Evolutionary conservation across 352 stramenopile genomes (phyloP).

Genomic region (Pythium rishiriense): DNA sequence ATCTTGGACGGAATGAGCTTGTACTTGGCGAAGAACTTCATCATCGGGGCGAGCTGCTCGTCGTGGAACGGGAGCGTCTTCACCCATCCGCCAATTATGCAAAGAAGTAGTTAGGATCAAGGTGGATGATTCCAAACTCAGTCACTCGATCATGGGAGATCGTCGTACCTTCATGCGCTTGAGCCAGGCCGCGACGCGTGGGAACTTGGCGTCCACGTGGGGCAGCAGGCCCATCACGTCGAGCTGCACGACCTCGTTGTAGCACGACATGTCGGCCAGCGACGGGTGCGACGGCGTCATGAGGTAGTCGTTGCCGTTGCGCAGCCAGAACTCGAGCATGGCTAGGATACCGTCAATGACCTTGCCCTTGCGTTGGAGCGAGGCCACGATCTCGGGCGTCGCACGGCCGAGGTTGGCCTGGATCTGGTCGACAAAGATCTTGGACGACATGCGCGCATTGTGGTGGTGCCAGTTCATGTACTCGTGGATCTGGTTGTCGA

Average conservation of each 20-base stretch:
- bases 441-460: conserved; percentile 56
- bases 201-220: conserved; percentile 50
- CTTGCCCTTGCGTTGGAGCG: conserved; percentile 54
- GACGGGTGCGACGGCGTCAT: conserved; percentile 59
- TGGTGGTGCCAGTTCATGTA: conserved; percentile 83
- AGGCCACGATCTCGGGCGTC: conserved; percentile 44
- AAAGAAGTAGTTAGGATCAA: conserved; percentile 5
- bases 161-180: conserved; percentile 73
- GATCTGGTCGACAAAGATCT: conserved; percentile 69
- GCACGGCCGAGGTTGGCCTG: conserved; percentile 54
- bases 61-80: conserved; percentile 62
- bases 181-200: conserved; percentile 53
- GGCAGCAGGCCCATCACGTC: conserved; percentile 64
- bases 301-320: conserved; percentile 57
- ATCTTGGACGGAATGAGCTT: conserved; percentile 38
- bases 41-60: conserved; percentile 64
- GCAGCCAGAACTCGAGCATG: conserved; percentile 75
- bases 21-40: conserved; percentile 73
- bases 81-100: conserved; percentile 7
- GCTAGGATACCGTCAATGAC: conserved; percentile 54
- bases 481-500: conserved; percentile 55
- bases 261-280: conserved; percentile 71
- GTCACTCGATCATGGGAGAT: too few relatives aligned
- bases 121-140: too few relatives aligned
- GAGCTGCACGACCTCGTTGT: conserved; percentile 76